Evolutionary conservation across 164 flowering plant genomes (phyloP), one percentile per base, ranked within the genome.

Genomic region (Tetracentron sinense): DNA sequence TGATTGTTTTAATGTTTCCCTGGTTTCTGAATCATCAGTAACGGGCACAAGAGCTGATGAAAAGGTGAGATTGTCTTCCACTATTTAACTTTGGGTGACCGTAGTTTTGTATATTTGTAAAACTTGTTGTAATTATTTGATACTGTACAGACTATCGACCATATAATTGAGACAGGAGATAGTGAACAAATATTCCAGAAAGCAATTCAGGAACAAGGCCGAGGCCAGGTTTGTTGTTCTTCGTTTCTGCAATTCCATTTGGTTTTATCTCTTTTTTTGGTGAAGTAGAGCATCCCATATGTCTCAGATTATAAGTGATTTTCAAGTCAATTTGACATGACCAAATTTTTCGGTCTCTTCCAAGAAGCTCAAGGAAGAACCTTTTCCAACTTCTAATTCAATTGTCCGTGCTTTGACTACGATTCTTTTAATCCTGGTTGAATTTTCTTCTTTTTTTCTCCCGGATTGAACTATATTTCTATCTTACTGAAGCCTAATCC

Each of bases 121-220:
- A 20, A 14, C 20, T 2, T 28, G 51, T 23, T 44, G 21, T 8
- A 7, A 52, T 21, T 49, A 1, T 47, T 29, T 12, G 3, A 23
- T 54, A 21, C 23, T 47, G 10, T 55, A 28, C 78, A 88, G 94
- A 90, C 90, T 48, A 83, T 90, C 71, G 97, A 90, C 60, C 65
- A 60, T 59, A 72, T 90, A 63, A 90, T 90, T 57, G 97, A 90
- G 73, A 82, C 94, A 11, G 97, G 97, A 63, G 82, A 86, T 22
- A 81, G 90, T 54, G 97, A 90, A 69, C 92, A 90, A 73, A 90
- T 90, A 44, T 87, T 87, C 68, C 83, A 84, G 67, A 84, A 79
- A 68, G 97, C 97, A 51, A 83, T 90, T 67, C 85, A 80, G 49
- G 90, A 82, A 61, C 93, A 90, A 67, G 96, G 94, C 38, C 77